Conservation (phyloP, 2,329 filamentous ascomycete species). For the Sclerotinia minor region DNA sequence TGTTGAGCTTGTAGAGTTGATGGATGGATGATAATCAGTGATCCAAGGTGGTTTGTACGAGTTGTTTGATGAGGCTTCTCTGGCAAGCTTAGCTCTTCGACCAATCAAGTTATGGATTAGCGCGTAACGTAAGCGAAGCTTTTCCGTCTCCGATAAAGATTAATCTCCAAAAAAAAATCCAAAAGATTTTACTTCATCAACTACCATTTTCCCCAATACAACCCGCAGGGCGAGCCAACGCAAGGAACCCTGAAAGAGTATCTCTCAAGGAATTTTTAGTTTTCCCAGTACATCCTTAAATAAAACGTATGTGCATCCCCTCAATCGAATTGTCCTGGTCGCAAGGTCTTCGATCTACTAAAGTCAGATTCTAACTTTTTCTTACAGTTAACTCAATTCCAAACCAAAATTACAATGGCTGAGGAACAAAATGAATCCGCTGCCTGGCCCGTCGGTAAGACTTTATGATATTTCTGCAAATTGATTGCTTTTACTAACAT, state of each 20-base stretch:
- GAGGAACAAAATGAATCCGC: conserved; percentile 43
- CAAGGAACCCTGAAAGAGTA: conserved; percentile 57
- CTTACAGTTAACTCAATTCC: conserved; percentile 19
- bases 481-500: conserved; percentile 4
- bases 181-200: conserved; percentile 21
- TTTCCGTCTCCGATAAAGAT: conserved; percentile 12
- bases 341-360: background rate
- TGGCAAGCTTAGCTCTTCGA: conserved; percentile 33
- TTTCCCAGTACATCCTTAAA: conserved; percentile 6
- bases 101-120: conserved; percentile 25
- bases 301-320: conserved; percentile 19
- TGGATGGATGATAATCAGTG: conserved; percentile 34
- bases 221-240: conserved; percentile 58
- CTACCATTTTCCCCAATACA: conserved; percentile 24
- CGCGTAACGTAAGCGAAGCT: conserved; percentile 23
- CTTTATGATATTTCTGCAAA: conserved; percentile 48
- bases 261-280: conserved; percentile 18
- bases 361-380: conserved; percentile 7
- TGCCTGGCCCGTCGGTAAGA: conserved; percentile 32
- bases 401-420: conserved; percentile 36
- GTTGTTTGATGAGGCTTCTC: conserved; percentile 28
- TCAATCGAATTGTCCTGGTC: background rate
- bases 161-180: conserved; percentile 18
- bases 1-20: conserved; percentile 35
- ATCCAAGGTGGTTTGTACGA: conserved; percentile 29